These are phyloP conservation scores for Fusarium nygamai DNA, from an alignment of 2,329 filamentous ascomycete genomes.

Conservation along the genomic window DNA sequence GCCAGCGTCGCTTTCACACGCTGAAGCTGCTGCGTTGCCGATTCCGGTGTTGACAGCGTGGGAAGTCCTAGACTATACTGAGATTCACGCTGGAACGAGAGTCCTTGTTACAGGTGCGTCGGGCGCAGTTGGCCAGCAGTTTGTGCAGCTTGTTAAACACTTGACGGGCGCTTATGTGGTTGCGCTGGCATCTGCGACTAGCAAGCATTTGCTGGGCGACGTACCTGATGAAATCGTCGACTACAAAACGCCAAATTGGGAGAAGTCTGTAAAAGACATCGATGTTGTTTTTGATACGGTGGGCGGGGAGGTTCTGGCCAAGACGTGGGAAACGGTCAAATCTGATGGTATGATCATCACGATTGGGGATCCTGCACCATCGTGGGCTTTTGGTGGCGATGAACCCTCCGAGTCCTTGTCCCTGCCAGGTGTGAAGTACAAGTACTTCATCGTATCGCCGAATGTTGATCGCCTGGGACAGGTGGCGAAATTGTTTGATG, in stretches of 20 bases:
- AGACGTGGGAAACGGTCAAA: conserved; percentile 46
- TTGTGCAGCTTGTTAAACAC: conserved; percentile 44
- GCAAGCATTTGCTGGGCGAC: conserved; percentile 18
- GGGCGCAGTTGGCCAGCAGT: conserved; percentile 26
- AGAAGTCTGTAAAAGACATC: not conserved
- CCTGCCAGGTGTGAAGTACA: conserved; percentile 36
- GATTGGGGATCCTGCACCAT: conserved; percentile 47
- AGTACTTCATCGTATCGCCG: conserved; percentile 41
- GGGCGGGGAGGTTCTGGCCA: conserved; percentile 26
- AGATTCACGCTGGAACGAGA: accelerated
- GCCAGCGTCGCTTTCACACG: not conserved
- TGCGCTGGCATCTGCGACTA: conserved; percentile 42
- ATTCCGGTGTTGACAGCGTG: conserved; percentile 20
- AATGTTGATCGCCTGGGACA: not conserved
- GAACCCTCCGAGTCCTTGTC: conserved; percentile 27
- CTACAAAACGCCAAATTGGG: conserved; percentile 41
- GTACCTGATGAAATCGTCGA: conserved; percentile 41
- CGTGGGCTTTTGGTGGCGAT: conserved; percentile 44
- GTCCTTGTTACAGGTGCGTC: conserved; percentile 15
- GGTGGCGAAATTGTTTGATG: not conserved
- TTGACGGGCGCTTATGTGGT: conserved; percentile 38
- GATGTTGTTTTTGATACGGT: conserved; percentile 24
- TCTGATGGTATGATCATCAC: conserved; percentile 47
- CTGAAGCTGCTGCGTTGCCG: conserved; percentile 1
- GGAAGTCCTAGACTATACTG: conserved; percentile 2